Conservation (phyloP, 2,329 filamentous ascomycete species). For the Venturia oleaginea region DNA sequence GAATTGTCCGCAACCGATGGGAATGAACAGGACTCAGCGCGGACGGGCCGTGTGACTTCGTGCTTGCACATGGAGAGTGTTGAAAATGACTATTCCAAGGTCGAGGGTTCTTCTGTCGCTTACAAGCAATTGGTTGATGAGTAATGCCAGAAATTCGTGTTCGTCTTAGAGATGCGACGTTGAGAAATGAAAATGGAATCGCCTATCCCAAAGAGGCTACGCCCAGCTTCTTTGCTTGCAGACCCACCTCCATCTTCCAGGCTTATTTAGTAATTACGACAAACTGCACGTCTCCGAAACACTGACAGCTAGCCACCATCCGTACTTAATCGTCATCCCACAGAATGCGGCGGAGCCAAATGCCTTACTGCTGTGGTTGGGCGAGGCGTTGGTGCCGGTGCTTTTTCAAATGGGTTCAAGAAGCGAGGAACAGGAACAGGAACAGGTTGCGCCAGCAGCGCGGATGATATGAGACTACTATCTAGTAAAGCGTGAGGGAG, state of each 20-base stretch:
- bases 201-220: background rate
- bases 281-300: background rate
- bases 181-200: background rate
- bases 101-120: background rate
- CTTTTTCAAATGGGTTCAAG: too few species aligned
- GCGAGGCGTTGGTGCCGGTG: too few species aligned
- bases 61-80: background rate
- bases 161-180: background rate
- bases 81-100: background rate
- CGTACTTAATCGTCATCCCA: background rate
- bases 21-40: background rate
- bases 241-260: background rate
- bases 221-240: background rate
- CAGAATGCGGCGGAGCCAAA: too few species aligned
- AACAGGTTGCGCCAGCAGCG: too few species aligned
- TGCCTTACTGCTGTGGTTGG: too few species aligned
- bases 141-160: background rate
- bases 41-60: background rate
- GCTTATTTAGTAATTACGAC: background rate
- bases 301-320: background rate
- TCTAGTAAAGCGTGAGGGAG: too few species aligned
- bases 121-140: background rate
- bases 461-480: too few species aligned
- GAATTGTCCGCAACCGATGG: background rate
- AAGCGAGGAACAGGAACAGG: too few species aligned